phyloP scores from a whole-genome alignment of 495 filamentous ascomycete species.

The Chlorociboria aeruginascens region DNA sequence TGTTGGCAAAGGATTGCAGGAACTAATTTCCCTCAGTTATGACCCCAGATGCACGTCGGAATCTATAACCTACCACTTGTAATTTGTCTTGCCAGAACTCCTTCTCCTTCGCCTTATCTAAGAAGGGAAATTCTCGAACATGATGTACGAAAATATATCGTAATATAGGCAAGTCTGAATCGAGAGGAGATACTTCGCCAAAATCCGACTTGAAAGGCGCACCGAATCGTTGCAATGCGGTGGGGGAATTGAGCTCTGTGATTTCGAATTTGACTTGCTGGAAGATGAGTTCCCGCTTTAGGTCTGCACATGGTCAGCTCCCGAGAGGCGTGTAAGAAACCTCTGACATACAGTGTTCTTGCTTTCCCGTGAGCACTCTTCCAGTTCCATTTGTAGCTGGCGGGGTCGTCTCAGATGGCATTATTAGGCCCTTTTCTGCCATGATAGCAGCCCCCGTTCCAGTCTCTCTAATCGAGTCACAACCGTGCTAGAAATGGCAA shows the following conservation, averaged over 20 bases:
- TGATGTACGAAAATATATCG: constrained; percentile 97
- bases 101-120: constrained; percentile 91
- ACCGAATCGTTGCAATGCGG: constrained; percentile 87
- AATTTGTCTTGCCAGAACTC: constrained; percentile 99
- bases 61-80: constrained; percentile 64
- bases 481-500: not conserved
- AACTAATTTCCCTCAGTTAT: constrained; percentile 44
- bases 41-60: not conserved
- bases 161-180: constrained; percentile 87
- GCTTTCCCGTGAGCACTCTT: constrained; percentile 68
- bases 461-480: not conserved
- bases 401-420: not conserved
- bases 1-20: constrained; percentile 93
- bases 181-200: constrained; percentile 84
- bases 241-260: constrained; percentile 80
- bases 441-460: not conserved
- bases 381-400: not conserved
- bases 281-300: constrained; percentile 89
- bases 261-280: constrained; percentile 86
- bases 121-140: constrained; percentile 93
- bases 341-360: constrained; percentile 76
- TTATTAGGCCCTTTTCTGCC: constrained; percentile 1
- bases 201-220: constrained; percentile 87
- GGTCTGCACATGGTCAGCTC: constrained; percentile 44
- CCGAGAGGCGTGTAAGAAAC: not conserved